Evolutionary conservation across 75 land plant species (phyloP).

Genomic region (Picea sitchensis): DNA sequence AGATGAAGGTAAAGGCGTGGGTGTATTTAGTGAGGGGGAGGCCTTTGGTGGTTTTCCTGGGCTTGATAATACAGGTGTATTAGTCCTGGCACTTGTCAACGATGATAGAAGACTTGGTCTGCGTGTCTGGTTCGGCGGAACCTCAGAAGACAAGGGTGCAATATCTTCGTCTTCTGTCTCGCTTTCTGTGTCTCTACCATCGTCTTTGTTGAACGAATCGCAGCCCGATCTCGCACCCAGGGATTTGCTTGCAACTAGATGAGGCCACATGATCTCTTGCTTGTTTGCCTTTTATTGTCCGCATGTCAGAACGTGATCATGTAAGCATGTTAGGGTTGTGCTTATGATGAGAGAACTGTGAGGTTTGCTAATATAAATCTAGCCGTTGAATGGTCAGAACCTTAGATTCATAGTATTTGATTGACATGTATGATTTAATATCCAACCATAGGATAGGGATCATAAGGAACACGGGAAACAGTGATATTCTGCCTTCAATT

Average conservation of each 20-base stretch:
- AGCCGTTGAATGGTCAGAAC: background rate
- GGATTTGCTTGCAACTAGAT: slow-evolving; percentile 38
- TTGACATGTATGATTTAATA: background rate
- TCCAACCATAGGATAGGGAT: too few species aligned
- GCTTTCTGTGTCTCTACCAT: slow-evolving; percentile 11
- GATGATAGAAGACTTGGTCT: slow-evolving; percentile 4
- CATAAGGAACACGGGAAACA: background rate
- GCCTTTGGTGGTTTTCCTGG: slow-evolving; percentile 5
- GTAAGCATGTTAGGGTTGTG: background rate
- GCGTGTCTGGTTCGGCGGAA: background rate
- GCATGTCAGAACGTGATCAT: background rate
- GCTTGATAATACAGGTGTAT: too few species aligned
- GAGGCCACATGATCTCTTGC: slow-evolving; percentile 28
- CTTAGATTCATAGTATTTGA: background rate
- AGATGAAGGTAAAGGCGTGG: background rate
- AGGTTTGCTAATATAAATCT: background rate
- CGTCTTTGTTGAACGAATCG: slow-evolving; percentile 18
- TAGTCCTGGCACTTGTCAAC: background rate
- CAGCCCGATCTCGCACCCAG: slow-evolving; percentile 26
- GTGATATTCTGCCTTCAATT: background rate
- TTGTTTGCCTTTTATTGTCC: too few species aligned
- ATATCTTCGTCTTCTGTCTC: slow-evolving; percentile 8
- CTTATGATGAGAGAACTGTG: background rate
- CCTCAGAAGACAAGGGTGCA: background rate
- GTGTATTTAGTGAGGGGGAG: background rate